Evolutionary conservation across 2,329 filamentous ascomycete genomes (phyloP), one percentile per base, ranked within the genome.

Genomic region (Colletotrichum coccodes): DNA sequence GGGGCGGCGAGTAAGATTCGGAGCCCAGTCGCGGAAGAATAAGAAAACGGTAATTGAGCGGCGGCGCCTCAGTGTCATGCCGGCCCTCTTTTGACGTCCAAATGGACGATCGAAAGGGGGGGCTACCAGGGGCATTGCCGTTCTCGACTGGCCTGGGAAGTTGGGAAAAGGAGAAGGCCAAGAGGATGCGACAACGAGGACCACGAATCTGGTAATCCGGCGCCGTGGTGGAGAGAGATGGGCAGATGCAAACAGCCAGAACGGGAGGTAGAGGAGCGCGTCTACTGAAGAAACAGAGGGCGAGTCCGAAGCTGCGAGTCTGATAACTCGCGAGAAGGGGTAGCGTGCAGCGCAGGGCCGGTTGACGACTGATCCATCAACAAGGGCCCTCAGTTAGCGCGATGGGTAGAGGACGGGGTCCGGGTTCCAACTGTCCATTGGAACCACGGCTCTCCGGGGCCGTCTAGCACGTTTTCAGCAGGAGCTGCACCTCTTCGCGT

Each of bases 401-500:
- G 14, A 64, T 64, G 52, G 60, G 47, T 53, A 50, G 21, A 59
- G 46, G 42, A 64, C 57, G 36, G 62, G 46, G 46, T 64, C 46
- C 46, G 54, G 60, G 53, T 62, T 23, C 50, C 36, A 58, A 36
- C 42, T 44, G 16, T 28, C 42, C 44, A 40, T 36, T 26, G n/a
- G 23, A 38, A 46, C 50, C 50, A 68, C 59, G 64, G 52, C 36
- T 68, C 60, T 50, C 57, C 21, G 32, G 38, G 18, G 50, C 18
- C 23, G 42, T 50, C 52, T 58, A 58, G 53, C 18, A 53, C 60
- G 64, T 26, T 58, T 68, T 46, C 60, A 47, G 64, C 46, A 58
- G 46, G 59, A 53, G 53, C 18, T 64, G 53, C 60, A 40, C 44
- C 40, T 50, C 50, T 59, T 61, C 70, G 70, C 66, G 70, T 70